Evolutionary conservation across 257 asterid genomes (phyloP).

Genomic region (Solanum paucissectum): DNA sequence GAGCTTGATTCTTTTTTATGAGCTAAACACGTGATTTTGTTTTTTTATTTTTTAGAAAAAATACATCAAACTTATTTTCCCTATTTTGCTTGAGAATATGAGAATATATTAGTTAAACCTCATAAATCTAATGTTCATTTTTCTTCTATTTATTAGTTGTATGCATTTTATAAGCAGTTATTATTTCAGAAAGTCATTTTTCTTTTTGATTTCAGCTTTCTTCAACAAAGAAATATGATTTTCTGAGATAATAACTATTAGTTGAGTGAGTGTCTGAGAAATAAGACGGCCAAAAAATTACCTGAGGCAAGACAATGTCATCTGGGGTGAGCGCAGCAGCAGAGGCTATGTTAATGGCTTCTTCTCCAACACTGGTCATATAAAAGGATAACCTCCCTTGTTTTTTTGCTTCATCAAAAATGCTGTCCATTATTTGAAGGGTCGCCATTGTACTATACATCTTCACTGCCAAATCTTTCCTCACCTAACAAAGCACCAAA

Average conservation of each 20-base stretch:
- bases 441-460: constrained; percentile 67
- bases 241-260: neutral
- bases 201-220: neutral
- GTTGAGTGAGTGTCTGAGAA: neutral
- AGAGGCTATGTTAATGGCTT: constrained; percentile 69
- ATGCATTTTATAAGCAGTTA: neutral
- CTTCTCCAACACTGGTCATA: constrained; percentile 71
- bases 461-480: constrained; percentile 47
- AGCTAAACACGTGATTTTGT: too few species aligned
- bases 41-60: too few species aligned
- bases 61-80: too few species aligned
- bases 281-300: neutral
- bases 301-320: constrained; percentile 40
- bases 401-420: constrained; percentile 74
- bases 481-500: constrained; percentile 21
- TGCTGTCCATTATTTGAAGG: constrained; percentile 62
- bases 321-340: constrained; percentile 77
- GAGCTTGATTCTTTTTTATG: too few species aligned
- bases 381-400: constrained; percentile 81
- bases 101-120: neutral
- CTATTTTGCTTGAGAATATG: neutral
- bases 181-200: too few species aligned
- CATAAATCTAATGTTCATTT: neutral
- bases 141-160: neutral
- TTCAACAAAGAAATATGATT: neutral